Evolutionary conservation across 306 rosid species (phyloP).

Genomic region (Rosa persica): DNA sequence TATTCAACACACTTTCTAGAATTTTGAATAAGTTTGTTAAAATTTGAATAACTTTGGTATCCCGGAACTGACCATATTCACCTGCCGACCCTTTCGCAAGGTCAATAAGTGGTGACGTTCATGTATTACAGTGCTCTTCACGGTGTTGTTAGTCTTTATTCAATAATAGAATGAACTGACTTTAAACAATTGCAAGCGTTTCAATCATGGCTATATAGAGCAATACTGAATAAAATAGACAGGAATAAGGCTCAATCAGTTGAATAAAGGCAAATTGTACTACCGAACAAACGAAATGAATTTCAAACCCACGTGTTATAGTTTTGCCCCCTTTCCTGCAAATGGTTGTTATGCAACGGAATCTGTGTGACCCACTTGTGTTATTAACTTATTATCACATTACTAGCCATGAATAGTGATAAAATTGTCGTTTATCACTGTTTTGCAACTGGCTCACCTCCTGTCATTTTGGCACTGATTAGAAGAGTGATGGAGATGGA

Average conservation of each 20-base stretch:
- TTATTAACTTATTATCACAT: no score
- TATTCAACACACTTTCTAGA: background rate
- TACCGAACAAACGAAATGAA: no score
- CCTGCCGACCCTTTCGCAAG: background rate
- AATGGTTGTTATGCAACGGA: no score
- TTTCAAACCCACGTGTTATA: no score
- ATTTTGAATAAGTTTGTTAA: background rate
- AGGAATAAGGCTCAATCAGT: background rate
- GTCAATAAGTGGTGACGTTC: background rate
- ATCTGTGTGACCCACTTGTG: no score
- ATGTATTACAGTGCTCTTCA: background rate
- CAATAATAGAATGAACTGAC: background rate
- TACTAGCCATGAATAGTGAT: no score
- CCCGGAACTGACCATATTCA: background rate
- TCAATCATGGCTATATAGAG: background rate
- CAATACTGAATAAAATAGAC: no score
- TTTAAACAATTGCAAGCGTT: background rate
- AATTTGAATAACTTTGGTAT: background rate
- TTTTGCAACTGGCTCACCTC: no score
- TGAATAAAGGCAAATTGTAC: background rate
- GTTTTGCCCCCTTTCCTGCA: no score
- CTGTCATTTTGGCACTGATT: no score
- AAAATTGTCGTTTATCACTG: no score
- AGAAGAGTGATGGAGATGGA: no score
- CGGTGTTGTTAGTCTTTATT: background rate